phyloP scores from a whole-genome alignment of 345 rosid species.

The Carallia brachiata region DNA sequence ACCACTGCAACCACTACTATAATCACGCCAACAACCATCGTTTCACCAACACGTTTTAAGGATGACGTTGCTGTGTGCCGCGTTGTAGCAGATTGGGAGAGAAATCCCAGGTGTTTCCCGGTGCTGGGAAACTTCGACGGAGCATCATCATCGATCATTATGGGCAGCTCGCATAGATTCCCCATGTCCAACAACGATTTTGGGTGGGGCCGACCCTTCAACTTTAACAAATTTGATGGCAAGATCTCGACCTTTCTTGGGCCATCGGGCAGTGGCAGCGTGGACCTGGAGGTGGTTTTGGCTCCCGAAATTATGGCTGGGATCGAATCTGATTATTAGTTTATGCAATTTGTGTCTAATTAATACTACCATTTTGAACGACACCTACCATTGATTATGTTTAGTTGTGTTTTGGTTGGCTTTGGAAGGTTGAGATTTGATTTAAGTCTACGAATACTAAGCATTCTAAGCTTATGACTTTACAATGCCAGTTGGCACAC shows the following conservation, averaged over 20 bases:
- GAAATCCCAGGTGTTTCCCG: slow-evolving; percentile 75
- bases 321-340: slow-evolving; percentile 67
- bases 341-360: slow-evolving; percentile 57
- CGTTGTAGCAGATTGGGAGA: slow-evolving; percentile 63
- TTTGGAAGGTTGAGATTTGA: no score
- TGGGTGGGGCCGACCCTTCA: slow-evolving; percentile 86
- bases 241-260: slow-evolving; percentile 98
- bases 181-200: slow-evolving; percentile 96
- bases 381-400: no score
- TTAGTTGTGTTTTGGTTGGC: no score
- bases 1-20: no score
- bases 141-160: slow-evolving; percentile 53
- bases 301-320: slow-evolving; percentile 81
- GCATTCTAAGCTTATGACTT: no score
- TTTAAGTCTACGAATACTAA: no score
- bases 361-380: neutral
- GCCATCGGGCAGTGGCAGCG: slow-evolving; percentile 65
- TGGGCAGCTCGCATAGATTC: slow-evolving; percentile 91
- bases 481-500: no score
- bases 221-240: slow-evolving; percentile 88
- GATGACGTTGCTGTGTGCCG: slow-evolving; percentile 46
- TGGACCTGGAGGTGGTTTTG: slow-evolving; percentile 81
- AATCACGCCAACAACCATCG: no score
- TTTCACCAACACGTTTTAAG: no score
- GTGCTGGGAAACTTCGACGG: slow-evolving; percentile 79